Percentiles rank a stretch among this genome's conserved stretches.
Conservation (phyloP, 805 yeast species). For the Ogataea parapolymorpha region DNA sequence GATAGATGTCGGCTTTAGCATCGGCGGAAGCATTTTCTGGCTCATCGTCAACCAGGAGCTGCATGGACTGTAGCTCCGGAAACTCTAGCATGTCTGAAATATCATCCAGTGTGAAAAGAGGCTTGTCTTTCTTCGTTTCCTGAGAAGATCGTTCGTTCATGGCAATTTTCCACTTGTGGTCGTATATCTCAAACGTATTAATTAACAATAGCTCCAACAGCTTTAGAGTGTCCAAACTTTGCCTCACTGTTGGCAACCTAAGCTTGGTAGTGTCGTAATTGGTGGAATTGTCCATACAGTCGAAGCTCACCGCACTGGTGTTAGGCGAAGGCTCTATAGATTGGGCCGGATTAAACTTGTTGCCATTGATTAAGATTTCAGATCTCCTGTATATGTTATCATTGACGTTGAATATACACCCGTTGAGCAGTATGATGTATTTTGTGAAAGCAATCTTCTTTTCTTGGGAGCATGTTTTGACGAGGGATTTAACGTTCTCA, state of each 20-base stretch:
- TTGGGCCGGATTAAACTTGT: conserved; percentile 43
- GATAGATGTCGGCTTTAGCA: conserved; percentile 19
- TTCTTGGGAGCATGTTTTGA: conserved; percentile 17
- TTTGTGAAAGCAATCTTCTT: conserved; percentile 34
- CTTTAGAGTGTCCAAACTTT: conserved; percentile 24
- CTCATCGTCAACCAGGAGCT: conserved; percentile 3
- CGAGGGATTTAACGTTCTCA: conserved; percentile 26
- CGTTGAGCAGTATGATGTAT: conserved; percentile 36
- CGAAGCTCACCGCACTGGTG: conserved; percentile 33
- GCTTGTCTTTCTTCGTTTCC: conserved; percentile 9
- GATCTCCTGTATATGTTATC: conserved; percentile 39
- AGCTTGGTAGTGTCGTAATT: conserved; percentile 34
- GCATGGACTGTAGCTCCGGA: conserved; percentile 18
- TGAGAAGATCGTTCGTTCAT: conserved; percentile 18
- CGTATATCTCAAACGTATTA: conserved; percentile 29
- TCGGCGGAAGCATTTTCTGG: conserved; percentile 13
- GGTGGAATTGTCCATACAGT: conserved; percentile 33
- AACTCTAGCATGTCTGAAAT: conserved; percentile 19
- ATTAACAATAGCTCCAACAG: conserved; percentile 28
- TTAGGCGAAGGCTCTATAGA: conserved; percentile 39
- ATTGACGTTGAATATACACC: conserved; percentile 40
- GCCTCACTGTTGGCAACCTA: conserved; percentile 28
- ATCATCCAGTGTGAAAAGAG: conserved; percentile 15
- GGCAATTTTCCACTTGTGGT: conserved; percentile 27
- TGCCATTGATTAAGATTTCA: conserved; percentile 33